A percentile compares a stretch with the other conserved stretches of the same genome.
Evolutionary conservation across 2,329 filamentous ascomycete species (phyloP).

Genomic region (Clonostachys rhizophaga): DNA sequence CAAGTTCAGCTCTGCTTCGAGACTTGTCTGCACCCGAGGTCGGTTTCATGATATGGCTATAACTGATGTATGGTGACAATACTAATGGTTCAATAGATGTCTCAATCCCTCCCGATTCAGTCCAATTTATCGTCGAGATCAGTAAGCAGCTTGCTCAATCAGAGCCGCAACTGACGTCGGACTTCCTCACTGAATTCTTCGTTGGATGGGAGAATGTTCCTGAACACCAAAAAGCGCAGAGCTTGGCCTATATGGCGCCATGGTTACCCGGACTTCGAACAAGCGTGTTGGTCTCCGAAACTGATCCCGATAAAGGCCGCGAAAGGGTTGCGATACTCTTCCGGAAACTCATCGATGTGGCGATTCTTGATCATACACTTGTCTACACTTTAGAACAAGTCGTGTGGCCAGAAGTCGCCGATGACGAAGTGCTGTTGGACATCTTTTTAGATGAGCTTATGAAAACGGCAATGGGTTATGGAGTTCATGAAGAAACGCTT

Average conservation of each 20-base stretch:
- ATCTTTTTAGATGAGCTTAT: slow-evolving; percentile 64
- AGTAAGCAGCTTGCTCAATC: slow-evolving; percentile 58
- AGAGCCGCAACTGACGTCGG: slow-evolving; percentile 62
- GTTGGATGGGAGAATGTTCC: slow-evolving; percentile 68
- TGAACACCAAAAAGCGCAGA: slow-evolving; percentile 61
- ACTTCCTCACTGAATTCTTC: slow-evolving; percentile 71
- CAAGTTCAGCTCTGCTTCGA: slow-evolving; percentile 58
- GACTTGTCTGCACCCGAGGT: slow-evolving; percentile 60
- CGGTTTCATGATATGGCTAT: slow-evolving; percentile 9
- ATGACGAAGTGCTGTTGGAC: slow-evolving; percentile 61
- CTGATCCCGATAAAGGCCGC: slow-evolving; percentile 60
- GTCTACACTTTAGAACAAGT: slow-evolving; percentile 58
- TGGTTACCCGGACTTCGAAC: slow-evolving; percentile 61
- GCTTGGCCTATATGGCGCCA: slow-evolving; percentile 65
- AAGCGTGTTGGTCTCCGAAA: slow-evolving; percentile 51
- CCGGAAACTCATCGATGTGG: slow-evolving; percentile 62
- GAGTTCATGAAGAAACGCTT: slow-evolving; percentile 52
- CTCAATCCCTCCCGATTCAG: slow-evolving; percentile 58
- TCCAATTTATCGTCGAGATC: slow-evolving; percentile 60
- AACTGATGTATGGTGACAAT: neutral
- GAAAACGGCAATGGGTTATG: slow-evolving; percentile 55
- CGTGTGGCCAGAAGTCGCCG: slow-evolving; percentile 60
- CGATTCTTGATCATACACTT: slow-evolving; percentile 54
- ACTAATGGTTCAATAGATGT: slow-evolving; percentile 38
- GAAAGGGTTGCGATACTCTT: slow-evolving; percentile 62